phyloP scores from a whole-genome alignment of 345 rosid species.

The Zanthoxylum bungeanum region DNA sequence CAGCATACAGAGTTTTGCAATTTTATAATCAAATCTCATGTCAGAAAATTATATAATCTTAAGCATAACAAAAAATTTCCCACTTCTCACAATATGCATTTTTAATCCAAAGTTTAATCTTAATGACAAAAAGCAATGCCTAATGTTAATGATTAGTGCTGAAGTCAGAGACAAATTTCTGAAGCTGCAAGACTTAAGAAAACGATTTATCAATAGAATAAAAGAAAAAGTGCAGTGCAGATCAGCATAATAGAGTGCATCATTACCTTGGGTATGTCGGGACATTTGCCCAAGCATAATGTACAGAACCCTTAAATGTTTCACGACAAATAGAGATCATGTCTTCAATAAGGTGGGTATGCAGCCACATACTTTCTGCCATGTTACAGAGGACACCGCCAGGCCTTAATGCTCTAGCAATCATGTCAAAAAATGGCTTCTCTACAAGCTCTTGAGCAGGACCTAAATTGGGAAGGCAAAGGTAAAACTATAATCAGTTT shows the following conservation, averaged over 20 bases:
- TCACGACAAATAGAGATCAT: slow-evolving; percentile 70
- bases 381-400: slow-evolving; percentile 96
- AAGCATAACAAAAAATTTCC: not conserved
- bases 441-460: slow-evolving; percentile 94
- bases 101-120: not conserved
- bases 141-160: not conserved
- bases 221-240: too few species aligned
- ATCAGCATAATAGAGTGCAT: not conserved
- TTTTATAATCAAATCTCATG: slow-evolving; percentile 1
- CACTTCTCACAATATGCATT: too few species aligned
- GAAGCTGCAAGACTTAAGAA: not conserved
- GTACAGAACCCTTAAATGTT: slow-evolving; percentile 80
- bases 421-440: slow-evolving; percentile 85
- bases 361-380: slow-evolving; percentile 99
- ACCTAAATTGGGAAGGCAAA: slow-evolving; percentile 40
- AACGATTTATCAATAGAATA: not conserved
- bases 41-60: not conserved
- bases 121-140: not conserved
- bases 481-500: not conserved
- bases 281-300: slow-evolving; percentile 94
- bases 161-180: not conserved
- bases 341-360: slow-evolving; percentile 87
- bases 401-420: slow-evolving; percentile 79
- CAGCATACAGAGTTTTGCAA: not conserved
- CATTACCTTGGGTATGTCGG: slow-evolving; percentile 94